Conservation (phyloP, 2,329 filamentous ascomycete species). For the Diaporthe helianthi region DNA sequence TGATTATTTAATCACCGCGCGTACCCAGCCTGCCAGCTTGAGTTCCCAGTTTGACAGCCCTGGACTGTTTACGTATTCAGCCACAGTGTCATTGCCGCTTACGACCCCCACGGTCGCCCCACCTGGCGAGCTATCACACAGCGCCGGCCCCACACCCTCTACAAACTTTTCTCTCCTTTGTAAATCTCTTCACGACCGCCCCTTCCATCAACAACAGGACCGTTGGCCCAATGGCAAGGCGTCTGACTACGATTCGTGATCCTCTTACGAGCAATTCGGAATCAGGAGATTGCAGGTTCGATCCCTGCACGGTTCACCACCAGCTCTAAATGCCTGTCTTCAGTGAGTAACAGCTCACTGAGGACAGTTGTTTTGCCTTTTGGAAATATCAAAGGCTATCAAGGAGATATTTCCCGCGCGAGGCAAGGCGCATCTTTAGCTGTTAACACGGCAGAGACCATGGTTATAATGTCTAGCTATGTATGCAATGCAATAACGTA, state of each 20-base stretch:
- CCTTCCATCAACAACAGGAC: neutral
- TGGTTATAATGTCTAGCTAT: too few relatives aligned
- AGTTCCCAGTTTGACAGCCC: too few relatives aligned
- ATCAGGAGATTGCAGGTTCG: slow-evolving; percentile 36
- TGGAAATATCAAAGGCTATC: too few relatives aligned
- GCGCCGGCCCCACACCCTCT: neutral
- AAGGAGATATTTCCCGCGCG: neutral
- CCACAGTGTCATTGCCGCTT: neutral
- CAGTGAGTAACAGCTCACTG: too few relatives aligned
- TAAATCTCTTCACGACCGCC: neutral
- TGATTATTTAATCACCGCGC: neutral
- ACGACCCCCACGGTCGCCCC: neutral
- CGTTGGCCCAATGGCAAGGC: slow-evolving; percentile 50
- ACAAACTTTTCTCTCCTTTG: slow-evolving; percentile 16
- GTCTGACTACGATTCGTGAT: slow-evolving; percentile 49
- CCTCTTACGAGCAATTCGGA: neutral
- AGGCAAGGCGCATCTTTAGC: too few relatives aligned
- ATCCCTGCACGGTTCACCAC: slow-evolving; percentile 27
- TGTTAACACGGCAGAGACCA: too few relatives aligned
- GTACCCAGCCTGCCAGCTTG: too few relatives aligned
- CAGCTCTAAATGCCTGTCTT: too few relatives aligned
- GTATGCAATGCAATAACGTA: too few relatives aligned
- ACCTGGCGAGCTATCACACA: neutral
- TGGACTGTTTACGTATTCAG: neutral
- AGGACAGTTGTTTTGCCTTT: neutral